Evolutionary conservation across 2,329 filamentous ascomycete genomes (phyloP).

Genomic region (Didymella sp.): DNA sequence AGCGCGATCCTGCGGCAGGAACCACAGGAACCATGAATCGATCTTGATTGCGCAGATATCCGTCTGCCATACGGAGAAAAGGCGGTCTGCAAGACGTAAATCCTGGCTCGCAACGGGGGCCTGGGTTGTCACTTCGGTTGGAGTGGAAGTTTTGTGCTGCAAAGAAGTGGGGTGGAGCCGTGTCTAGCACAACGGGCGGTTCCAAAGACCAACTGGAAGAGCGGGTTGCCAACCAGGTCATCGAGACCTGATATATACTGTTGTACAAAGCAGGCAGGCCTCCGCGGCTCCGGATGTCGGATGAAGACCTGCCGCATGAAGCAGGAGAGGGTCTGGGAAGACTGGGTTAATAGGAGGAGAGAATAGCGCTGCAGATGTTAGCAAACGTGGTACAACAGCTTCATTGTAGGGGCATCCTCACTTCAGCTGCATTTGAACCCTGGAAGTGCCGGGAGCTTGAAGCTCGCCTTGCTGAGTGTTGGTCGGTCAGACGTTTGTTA

Average conservation of each 20-base stretch:
- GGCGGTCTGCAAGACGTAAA: constrained; percentile 13
- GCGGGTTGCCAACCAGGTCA: constrained; percentile 3
- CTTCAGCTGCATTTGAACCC: not conserved
- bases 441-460: not conserved
- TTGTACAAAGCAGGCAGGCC: constrained; percentile 3
- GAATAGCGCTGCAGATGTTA: not conserved
- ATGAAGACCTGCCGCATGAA: constrained; percentile 8
- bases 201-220: constrained; percentile 9
- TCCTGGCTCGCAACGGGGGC: constrained; percentile 7
- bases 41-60: constrained; percentile 18
- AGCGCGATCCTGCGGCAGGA: not conserved
- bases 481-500: not conserved
- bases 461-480: not conserved
- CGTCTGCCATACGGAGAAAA: constrained; percentile 5
- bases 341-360: not conserved
- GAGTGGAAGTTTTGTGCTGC: constrained; percentile 7
- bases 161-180: constrained; percentile 1
- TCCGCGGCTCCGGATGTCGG: constrained; percentile 10
- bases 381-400: constrained; percentile 2
- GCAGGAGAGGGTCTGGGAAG: not conserved
- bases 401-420: not conserved
- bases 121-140: constrained; percentile 10
- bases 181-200: constrained; percentile 4
- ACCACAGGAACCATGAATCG: constrained; percentile 7
- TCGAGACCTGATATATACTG: not conserved